Conservation (phyloP, 2,329 filamentous ascomycete species). For the Penicillium sp. region DNA sequence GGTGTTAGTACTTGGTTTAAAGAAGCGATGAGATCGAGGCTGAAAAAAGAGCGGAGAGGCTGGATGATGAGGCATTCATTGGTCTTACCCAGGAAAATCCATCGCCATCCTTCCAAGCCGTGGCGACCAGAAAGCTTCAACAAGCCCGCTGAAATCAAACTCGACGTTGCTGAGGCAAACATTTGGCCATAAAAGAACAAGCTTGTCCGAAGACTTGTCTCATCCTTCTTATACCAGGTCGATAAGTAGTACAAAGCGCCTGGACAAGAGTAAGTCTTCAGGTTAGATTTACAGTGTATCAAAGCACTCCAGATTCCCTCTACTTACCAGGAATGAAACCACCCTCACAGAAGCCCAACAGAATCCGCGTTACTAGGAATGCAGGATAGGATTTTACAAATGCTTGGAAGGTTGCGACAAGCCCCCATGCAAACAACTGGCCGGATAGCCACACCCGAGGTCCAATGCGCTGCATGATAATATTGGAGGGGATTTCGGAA, state of each 20-base stretch:
- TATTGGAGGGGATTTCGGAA: constrained; percentile 52
- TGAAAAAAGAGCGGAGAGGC: no score
- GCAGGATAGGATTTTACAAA: constrained; percentile 52
- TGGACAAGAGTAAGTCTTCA: background rate
- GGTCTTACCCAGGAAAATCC: constrained; percentile 50
- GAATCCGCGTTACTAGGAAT: constrained; percentile 53
- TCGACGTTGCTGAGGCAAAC: constrained; percentile 49
- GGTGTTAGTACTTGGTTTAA: background rate
- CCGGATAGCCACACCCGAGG: constrained; percentile 57
- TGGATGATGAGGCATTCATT: no score
- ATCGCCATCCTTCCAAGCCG: constrained; percentile 57
- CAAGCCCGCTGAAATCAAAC: constrained; percentile 41
- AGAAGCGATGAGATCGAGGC: no score
- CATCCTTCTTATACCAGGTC: constrained; percentile 57
- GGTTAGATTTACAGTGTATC: background rate
- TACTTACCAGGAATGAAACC: constrained; percentile 57
- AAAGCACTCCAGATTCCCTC: background rate
- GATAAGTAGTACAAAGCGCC: constrained; percentile 49
- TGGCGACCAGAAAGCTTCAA: constrained; percentile 53
- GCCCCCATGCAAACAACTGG: constrained; percentile 57
- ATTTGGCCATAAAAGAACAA: constrained; percentile 61
- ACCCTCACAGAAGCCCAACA: constrained; percentile 57
- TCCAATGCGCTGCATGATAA: constrained; percentile 56
- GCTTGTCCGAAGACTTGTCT: constrained; percentile 56
- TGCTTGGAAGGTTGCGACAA: constrained; percentile 57